Conservation (phyloP, 305 asterid genomes). For the Euphrasia arctica region DNA sequence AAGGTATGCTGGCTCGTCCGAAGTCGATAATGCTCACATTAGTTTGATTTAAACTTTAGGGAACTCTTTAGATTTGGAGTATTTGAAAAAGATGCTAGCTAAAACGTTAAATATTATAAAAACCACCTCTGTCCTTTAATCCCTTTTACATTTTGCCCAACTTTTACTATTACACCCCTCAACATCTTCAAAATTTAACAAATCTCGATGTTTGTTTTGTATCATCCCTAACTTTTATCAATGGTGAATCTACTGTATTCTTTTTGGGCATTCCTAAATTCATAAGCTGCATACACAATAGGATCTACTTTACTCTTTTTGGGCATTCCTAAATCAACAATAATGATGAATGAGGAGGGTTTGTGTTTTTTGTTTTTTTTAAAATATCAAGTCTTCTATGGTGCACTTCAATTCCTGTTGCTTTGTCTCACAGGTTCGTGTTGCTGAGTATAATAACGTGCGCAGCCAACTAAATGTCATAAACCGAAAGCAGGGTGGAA, state of each 20-base stretch:
- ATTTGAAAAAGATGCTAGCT: too few species aligned
- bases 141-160: too few species aligned
- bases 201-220: too few species aligned
- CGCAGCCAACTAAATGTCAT: slow-evolving; percentile 96
- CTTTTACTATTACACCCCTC: too few species aligned
- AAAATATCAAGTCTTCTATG: neutral
- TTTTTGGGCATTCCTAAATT: neutral
- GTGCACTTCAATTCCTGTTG: slow-evolving; percentile 20
- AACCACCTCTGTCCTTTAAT: too few species aligned
- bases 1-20: slow-evolving; percentile 51
- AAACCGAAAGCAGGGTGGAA: slow-evolving; percentile 89
- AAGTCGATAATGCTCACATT: slow-evolving; percentile 3
- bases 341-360: slow-evolving; percentile 4
- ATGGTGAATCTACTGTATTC: neutral
- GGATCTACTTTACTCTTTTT: neutral
- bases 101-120: too few species aligned
- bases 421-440: slow-evolving; percentile 71
- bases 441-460: slow-evolving; percentile 82
- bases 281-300: slow-evolving; percentile 1
- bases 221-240: neutral
- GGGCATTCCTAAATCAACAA: neutral
- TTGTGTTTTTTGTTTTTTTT: neutral
- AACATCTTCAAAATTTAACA: too few species aligned
- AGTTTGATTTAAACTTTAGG: slow-evolving; percentile 8
- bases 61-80: slow-evolving; percentile 3